These are phyloP conservation scores for Penicillium samsonianum DNA, from an alignment of 495 filamentous ascomycete species.

Conservation along the genomic window DNA sequence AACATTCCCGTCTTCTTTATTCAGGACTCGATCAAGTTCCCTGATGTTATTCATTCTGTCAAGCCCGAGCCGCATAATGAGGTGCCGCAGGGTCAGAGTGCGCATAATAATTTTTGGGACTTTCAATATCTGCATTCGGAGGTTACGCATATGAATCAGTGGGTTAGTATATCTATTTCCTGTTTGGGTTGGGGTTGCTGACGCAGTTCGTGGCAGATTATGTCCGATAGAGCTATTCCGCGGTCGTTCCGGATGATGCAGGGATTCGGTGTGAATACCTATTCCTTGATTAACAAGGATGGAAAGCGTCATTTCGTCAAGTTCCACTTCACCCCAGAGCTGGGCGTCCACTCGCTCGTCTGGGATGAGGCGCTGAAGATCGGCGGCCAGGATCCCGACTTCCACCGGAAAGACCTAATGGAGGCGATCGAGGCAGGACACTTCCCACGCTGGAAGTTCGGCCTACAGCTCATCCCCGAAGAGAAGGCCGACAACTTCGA, in stretches of 20 bases:
- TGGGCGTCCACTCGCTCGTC: constrained; percentile 81
- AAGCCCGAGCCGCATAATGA: constrained; percentile 86
- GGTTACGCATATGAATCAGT: constrained; percentile 82
- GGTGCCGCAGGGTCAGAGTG: constrained; percentile 59
- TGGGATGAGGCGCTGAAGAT: constrained; percentile 90
- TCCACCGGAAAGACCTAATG: constrained; percentile 80
- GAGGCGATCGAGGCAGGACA: constrained; percentile 72
- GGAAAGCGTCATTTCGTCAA: constrained; percentile 79
- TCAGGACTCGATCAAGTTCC: constrained; percentile 73
- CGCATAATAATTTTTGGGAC: constrained; percentile 67
- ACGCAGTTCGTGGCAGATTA: constrained; percentile 44
- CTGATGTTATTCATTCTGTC: constrained; percentile 71
- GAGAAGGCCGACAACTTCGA: constrained; percentile 76
- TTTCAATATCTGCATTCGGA: constrained; percentile 61
- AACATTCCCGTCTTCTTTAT: constrained; percentile 77
- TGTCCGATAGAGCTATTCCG: constrained; percentile 79
- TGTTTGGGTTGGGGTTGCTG: constrained; percentile 3
- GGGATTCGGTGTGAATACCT: constrained; percentile 89
- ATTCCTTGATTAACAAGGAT: constrained; percentile 67
- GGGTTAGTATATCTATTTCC: constrained; percentile 51
- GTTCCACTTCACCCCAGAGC: constrained; percentile 73
- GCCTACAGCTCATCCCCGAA: constrained; percentile 74
- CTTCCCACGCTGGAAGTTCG: constrained; percentile 81
- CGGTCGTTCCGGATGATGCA: constrained; percentile 87
- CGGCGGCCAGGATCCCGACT: constrained; percentile 79